phyloP scores from a whole-genome alignment of 2,329 filamentous ascomycete genomes.

The Tricladium varicosporioides region DNA sequence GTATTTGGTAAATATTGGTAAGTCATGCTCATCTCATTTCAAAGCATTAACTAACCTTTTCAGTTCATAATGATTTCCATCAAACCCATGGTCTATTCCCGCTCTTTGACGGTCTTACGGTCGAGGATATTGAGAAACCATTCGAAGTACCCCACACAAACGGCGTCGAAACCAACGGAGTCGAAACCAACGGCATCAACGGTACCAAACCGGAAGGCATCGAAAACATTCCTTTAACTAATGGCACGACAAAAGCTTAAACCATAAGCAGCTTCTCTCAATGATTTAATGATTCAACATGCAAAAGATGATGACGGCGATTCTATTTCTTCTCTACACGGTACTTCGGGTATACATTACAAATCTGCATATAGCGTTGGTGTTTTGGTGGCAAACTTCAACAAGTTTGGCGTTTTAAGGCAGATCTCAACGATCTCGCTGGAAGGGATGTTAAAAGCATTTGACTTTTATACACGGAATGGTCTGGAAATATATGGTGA shows the following conservation, averaged over 20 bases:
- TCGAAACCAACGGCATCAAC: slow-evolving; percentile 19
- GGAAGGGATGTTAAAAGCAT: background rate
- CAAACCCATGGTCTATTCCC: slow-evolving; percentile 77
- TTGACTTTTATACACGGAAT: background rate
- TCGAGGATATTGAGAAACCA: slow-evolving; percentile 59
- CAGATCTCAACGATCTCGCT: slow-evolving; percentile 31
- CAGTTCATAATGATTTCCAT: slow-evolving; percentile 98
- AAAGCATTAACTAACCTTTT: slow-evolving; percentile 17
- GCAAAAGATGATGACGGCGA: slow-evolving; percentile 13
- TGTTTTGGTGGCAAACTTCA: slow-evolving; percentile 34
- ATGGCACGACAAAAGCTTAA: slow-evolving; percentile 14
- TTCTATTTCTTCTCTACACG: slow-evolving; percentile 2
- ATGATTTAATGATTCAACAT: slow-evolving; percentile 35
- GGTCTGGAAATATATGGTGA: background rate
- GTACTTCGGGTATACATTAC: slow-evolving; percentile 13
- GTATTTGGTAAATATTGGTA: slow-evolving; percentile 94
- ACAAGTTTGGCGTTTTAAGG: slow-evolving; percentile 34
- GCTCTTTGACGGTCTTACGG: slow-evolving; percentile 74
- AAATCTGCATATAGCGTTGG: slow-evolving; percentile 33
- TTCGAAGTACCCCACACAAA: slow-evolving; percentile 23
- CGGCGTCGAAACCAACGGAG: slow-evolving; percentile 14
- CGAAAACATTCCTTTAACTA: slow-evolving; percentile 22
- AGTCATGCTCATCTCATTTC: slow-evolving; percentile 34
- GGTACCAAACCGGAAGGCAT: slow-evolving; percentile 9
- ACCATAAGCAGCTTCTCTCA: slow-evolving; percentile 7